Evolutionary conservation across 1,139 yeast species (phyloP), one percentile per base, ranked within the genome.

Genomic region (Suhomyces ambrosiae): DNA sequence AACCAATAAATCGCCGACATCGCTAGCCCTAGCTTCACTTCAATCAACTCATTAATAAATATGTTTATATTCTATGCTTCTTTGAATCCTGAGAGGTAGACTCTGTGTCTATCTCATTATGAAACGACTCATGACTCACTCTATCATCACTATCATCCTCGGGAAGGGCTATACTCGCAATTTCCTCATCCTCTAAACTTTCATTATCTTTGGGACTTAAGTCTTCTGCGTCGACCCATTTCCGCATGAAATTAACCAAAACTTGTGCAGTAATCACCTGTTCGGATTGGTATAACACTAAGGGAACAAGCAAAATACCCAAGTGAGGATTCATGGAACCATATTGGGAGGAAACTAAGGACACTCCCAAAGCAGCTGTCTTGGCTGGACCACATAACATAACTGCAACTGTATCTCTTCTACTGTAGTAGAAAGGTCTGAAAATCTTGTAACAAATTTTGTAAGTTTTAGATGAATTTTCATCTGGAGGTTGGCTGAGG

Each of bases 371-470:
- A 0, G 96, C 96, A 0, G 95, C 96, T 0, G 96, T 87, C 57
- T 88, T 88, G 3, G 96, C 95, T 2, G 95, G 94, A 5, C 95
- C 96, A 60, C 96, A 87, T 40, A 87, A 74, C 82, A 88, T 75
- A 32, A 88, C 73, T 4, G 92, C 76, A 22, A 86, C 86, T 0
- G 96, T 79, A 53, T 88, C 96, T 38, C 66, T 62, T 48, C 82
- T 76, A 48, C 72, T 69, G 60, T 85, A 85, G 58, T 83, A 84
- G 50, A 86, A 86, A 1, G 92, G 90, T 35, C 68, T 68, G 46
- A 84, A 71, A 1, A 62, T 48, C 37, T 53, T 63, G 53, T 76
- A 71, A 14, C 54, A 44, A 37, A 48, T 53, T 17, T 46, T 65
- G 50, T 85, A 84, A 0, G 57, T 3, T 24, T 29, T 61, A 1